Conservation (phyloP, 495 filamentous ascomycete species). For the Clavariopsis aquatica region DNA sequence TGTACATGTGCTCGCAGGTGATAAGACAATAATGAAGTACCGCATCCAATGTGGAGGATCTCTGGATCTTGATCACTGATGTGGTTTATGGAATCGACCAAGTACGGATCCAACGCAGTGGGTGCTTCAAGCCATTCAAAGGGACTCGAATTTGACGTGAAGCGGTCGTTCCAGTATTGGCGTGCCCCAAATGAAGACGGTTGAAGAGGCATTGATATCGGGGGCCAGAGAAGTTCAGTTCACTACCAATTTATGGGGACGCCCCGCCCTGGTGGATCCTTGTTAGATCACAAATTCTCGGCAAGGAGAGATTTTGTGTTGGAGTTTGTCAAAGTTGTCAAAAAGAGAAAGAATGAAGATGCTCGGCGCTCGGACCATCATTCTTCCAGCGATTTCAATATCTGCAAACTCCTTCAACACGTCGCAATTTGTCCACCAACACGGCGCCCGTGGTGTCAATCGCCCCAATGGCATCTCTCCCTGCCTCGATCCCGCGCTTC, state of each 20-base stretch:
- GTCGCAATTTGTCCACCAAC: slow-evolving; percentile 1
- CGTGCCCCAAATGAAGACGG: slow-evolving; percentile 30
- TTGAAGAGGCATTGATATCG: slow-evolving; percentile 24
- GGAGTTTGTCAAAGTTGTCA: no score
- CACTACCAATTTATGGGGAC: background rate
- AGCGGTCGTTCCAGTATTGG: slow-evolving; percentile 38
- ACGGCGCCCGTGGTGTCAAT: background rate
- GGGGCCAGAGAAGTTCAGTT: slow-evolving; percentile 4
- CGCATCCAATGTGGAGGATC: slow-evolving; percentile 40
- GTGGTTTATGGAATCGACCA: slow-evolving; percentile 22
- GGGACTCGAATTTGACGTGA: slow-evolving; percentile 29
- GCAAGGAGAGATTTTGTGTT: background rate
- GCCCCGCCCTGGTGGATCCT: background rate
- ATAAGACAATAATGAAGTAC: slow-evolving; percentile 36
- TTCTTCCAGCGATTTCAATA: background rate
- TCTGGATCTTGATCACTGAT: slow-evolving; percentile 11
- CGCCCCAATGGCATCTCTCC: slow-evolving; percentile 24
- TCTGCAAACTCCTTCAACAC: slow-evolving; percentile 3
- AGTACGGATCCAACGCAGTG: slow-evolving; percentile 30
- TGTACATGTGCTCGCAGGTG: slow-evolving; percentile 37
- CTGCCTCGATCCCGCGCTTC: slow-evolving; percentile 33
- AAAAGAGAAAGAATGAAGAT: background rate
- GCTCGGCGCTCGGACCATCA: slow-evolving; percentile 10
- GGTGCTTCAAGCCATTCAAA: slow-evolving; percentile 40
- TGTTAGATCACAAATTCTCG: background rate